Conservation (phyloP, 106 monocot genomes). For the Alisma plantagoaquatica region DNA sequence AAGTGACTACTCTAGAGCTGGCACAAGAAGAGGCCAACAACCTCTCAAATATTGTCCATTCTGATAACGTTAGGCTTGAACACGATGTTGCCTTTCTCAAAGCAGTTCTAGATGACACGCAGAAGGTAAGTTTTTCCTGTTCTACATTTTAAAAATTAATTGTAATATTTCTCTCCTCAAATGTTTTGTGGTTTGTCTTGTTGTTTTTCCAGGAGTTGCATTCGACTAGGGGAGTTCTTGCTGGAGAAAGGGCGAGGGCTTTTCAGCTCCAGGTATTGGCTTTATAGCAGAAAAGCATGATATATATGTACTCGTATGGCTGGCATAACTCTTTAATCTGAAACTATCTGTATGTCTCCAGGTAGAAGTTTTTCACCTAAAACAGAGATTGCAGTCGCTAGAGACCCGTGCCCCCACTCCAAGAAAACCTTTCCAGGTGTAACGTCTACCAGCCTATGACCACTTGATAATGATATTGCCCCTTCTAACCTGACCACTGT, state of each 20-base stretch:
- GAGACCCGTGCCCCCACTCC: constrained; percentile 74
- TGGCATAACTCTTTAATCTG: not conserved
- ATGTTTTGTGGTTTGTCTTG: not conserved
- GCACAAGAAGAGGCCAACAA: constrained; percentile 90
- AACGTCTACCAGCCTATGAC: no score
- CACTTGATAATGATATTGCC: no score
- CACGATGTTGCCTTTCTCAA: constrained; percentile 97
- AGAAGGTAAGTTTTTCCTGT: constrained; percentile 39
- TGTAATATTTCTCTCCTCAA: not conserved
- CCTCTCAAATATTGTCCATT: constrained; percentile 80
- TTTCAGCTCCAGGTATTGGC: constrained; percentile 79
- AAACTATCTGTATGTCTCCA: constrained; percentile 18
- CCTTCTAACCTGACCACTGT: no score
- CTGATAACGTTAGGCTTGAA: constrained; percentile 86
- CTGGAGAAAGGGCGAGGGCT: constrained; percentile 84
- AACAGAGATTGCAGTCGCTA: constrained; percentile 75
- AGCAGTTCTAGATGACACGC: constrained; percentile 87
- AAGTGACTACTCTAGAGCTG: constrained; percentile 54
- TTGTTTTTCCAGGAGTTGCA: constrained; percentile 55
- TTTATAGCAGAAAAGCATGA: not conserved
- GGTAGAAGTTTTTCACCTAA: constrained; percentile 92
- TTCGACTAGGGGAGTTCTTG: constrained; percentile 89
- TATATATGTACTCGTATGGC: not conserved
- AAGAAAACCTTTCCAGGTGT: constrained; percentile 63
- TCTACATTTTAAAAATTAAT: not conserved